These are phyloP conservation scores for Hanseniaspora nectarophila DNA, from an alignment of 805 yeast species.

Conservation along the genomic window DNA sequence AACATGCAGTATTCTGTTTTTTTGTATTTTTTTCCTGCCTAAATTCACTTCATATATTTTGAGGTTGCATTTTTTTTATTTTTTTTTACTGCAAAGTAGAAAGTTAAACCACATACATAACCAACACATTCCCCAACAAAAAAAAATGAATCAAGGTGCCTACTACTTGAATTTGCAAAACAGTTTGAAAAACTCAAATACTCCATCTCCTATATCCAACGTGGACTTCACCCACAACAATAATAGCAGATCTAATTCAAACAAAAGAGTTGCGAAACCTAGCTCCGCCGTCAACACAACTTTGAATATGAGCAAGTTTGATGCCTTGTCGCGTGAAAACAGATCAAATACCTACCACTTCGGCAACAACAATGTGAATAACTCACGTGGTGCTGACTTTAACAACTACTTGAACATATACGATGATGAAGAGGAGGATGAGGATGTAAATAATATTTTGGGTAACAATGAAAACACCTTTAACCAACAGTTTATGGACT, in stretches of 20 bases:
- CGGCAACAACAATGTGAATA: not conserved
- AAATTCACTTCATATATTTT: too few species aligned
- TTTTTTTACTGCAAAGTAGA: too few species aligned
- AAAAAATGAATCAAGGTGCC: slow-evolving; percentile 2
- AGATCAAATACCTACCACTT: slow-evolving; percentile 14
- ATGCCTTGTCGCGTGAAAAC: not conserved
- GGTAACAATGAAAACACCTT: not conserved
- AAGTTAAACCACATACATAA: too few species aligned
- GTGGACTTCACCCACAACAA: not conserved
- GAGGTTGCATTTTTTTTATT: too few species aligned
- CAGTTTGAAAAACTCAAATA: not conserved
- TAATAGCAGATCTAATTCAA: slow-evolving; percentile 7
- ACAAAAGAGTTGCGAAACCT: slow-evolving; percentile 6
- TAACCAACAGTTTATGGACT: not conserved
- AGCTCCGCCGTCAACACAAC: not conserved
- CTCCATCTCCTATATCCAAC: not conserved
- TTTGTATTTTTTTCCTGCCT: too few species aligned
- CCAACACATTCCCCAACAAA: too few species aligned
- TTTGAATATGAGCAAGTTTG: not conserved
- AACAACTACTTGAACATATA: not conserved
- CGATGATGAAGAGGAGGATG: slow-evolving; percentile 8
- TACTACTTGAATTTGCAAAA: not conserved
- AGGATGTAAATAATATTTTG: not conserved
- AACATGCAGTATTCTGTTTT: too few species aligned
- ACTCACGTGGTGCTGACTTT: not conserved